phyloP scores from a whole-genome alignment of 257 asterid genomes.

The Fraxinus quadrangulata region DNA sequence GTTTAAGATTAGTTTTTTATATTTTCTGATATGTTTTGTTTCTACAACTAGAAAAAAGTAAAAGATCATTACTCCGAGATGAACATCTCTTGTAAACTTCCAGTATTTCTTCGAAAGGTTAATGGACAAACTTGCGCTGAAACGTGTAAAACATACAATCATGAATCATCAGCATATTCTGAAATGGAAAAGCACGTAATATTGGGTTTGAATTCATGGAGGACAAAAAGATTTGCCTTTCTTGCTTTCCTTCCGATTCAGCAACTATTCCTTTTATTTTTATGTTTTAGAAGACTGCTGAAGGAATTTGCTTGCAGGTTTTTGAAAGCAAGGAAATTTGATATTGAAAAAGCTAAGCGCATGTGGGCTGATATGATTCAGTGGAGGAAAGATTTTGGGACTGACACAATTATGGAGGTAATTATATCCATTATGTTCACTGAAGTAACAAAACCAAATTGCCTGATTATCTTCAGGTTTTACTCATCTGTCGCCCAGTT shows the following conservation, averaged over 20 bases:
- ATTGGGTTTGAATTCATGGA: too few species aligned
- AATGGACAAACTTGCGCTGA: too few species aligned
- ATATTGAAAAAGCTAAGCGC: constrained; percentile 78
- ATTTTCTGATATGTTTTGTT: neutral
- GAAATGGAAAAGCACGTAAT: neutral
- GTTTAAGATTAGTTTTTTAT: constrained; percentile 9
- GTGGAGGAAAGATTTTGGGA: constrained; percentile 94
- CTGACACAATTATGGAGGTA: constrained; percentile 78
- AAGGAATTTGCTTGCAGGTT: constrained; percentile 52
- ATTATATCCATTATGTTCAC: neutral
- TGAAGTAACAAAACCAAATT: neutral
- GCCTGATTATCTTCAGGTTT: neutral
- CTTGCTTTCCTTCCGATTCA: constrained; percentile 20
- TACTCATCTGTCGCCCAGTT: neutral
- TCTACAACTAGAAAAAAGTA: neutral
- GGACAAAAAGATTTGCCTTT: neutral
- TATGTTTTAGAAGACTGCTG: constrained; percentile 3
- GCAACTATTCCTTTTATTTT: constrained; percentile 12
- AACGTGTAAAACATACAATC: neutral
- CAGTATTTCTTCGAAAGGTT: neutral
- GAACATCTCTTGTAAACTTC: neutral
- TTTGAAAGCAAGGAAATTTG: constrained; percentile 90
- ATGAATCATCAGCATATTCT: neutral
- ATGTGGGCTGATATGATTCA: constrained; percentile 99
- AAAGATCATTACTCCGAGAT: neutral